phyloP scores from a whole-genome alignment of 2,329 filamentous ascomycete species.

The Aspergillus luchuensis region DNA sequence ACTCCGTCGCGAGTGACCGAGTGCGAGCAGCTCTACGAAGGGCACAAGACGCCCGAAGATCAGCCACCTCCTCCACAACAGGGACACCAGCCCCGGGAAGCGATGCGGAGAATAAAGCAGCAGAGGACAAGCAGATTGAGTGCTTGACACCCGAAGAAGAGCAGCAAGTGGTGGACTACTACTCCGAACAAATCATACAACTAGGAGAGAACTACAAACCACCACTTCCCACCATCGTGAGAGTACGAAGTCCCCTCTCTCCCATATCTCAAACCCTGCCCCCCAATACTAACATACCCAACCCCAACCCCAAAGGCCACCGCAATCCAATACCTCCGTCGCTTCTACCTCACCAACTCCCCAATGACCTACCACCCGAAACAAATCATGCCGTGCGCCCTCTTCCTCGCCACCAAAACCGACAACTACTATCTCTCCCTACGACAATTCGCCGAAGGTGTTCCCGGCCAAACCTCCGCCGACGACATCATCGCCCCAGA shows the following conservation, averaged over 20 bases:
- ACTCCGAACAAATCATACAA: constrained; percentile 63
- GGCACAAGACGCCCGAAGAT: constrained; percentile 40
- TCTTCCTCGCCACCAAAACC: constrained; percentile 92
- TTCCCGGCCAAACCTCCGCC: constrained; percentile 69
- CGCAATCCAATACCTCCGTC: constrained; percentile 83
- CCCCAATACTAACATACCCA: not conserved
- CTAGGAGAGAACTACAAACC: constrained; percentile 61
- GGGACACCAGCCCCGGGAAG: constrained; percentile 34
- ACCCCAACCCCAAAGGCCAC: constrained; percentile 58
- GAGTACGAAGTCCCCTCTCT: constrained; percentile 45
- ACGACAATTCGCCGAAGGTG: constrained; percentile 67
- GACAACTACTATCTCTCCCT: constrained; percentile 77
- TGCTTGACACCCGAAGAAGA: constrained; percentile 85
- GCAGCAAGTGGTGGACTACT: constrained; percentile 76
- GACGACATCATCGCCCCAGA: constrained; percentile 89
- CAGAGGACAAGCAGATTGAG: constrained; percentile 58
- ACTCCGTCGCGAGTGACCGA: constrained; percentile 72
- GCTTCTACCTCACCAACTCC: constrained; percentile 95
- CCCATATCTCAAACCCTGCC: not conserved
- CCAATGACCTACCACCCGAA: constrained; percentile 95
- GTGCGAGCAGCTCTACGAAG: constrained; percentile 60
- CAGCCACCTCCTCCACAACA: constrained; percentile 34
- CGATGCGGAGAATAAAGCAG: constrained; percentile 35
- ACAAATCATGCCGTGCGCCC: constrained; percentile 81
- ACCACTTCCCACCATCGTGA: constrained; percentile 60